Evolutionary conservation across 805 yeast genomes (phyloP).

Genomic region (Zygosaccharomyces kombuchaensis): DNA sequence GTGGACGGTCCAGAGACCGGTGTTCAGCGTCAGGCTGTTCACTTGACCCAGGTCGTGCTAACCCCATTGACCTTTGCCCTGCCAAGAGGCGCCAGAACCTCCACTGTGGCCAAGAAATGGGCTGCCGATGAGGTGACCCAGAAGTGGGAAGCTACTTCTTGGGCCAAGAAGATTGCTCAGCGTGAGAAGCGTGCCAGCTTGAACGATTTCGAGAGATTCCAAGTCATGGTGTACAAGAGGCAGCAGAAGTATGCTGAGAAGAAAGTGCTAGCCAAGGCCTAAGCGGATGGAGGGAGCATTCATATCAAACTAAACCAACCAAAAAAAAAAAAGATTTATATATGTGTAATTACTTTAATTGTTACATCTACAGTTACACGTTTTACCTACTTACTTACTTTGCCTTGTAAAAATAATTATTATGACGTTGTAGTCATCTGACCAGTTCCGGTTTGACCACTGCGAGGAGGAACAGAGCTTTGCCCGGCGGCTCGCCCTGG

Average conservation of each 20-base stretch:
- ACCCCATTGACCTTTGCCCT: slow-evolving; percentile 87
- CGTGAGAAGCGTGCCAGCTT: slow-evolving; percentile 90
- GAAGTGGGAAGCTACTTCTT: slow-evolving; percentile 89
- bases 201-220: slow-evolving; percentile 99
- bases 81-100: slow-evolving; percentile 93
- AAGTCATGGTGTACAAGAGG: slow-evolving; percentile 94
- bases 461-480: slow-evolving; percentile 15
- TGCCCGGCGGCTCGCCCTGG: no score
- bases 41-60: slow-evolving; percentile 83
- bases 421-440: no score
- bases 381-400: not conserved
- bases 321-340: not conserved
- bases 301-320: not conserved
- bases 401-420: no score
- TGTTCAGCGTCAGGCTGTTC: slow-evolving; percentile 88
- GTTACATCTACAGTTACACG: slow-evolving; percentile 6
- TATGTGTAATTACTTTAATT: slow-evolving; percentile 3
- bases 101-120: slow-evolving; percentile 88
- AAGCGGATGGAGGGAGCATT: slow-evolving; percentile 30
- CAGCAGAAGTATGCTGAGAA: slow-evolving; percentile 93
- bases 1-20: slow-evolving; percentile 91
- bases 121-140: slow-evolving; percentile 79
- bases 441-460: slow-evolving; percentile 23
- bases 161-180: slow-evolving; percentile 98
- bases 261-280: slow-evolving; percentile 96